Percentiles rank a stretch among this genome's conserved stretches.
Evolutionary conservation across 495 filamentous ascomycete species (phyloP).

Genomic region (Cenococcum geophilum): DNA sequence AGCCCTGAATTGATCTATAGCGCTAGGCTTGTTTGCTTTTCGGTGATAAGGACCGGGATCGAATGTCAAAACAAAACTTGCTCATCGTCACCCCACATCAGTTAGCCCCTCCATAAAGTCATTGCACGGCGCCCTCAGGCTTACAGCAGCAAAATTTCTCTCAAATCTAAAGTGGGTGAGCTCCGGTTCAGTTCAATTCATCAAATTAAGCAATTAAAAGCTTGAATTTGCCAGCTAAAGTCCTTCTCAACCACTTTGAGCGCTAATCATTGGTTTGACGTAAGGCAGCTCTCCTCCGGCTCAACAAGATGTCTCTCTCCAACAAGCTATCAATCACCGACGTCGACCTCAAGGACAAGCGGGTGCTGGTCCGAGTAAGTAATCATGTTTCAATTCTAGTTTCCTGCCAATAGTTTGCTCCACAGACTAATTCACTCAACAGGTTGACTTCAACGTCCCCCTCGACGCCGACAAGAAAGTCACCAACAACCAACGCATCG

Average conservation of each 20-base stretch:
- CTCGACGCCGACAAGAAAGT: constrained; percentile 86
- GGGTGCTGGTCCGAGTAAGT: constrained; percentile 91
- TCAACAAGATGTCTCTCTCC: constrained; percentile 81
- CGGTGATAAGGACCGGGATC: constrained; percentile 1
- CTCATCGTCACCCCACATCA: constrained; percentile 6
- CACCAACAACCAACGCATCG: constrained; percentile 97
- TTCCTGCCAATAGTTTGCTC: neutral
- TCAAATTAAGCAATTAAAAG: neutral
- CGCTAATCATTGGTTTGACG: neutral
- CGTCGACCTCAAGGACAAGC: constrained; percentile 94
- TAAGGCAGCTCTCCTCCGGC: neutral
- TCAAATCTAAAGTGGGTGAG: neutral
- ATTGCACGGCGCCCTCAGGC: neutral
- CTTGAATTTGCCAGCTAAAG: neutral
- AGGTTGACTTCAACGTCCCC: constrained; percentile 99
- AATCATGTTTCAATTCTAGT: constrained; percentile 6
- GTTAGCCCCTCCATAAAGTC: constrained; percentile 5
- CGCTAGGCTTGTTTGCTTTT: constrained; percentile 2
- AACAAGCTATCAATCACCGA: constrained; percentile 97
- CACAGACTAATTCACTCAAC: constrained; percentile 8
- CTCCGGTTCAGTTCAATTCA: neutral
- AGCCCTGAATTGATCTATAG: neutral
- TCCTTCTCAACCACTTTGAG: neutral
- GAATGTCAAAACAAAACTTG: neutral
- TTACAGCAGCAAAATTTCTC: neutral